Base-by-base conservation (phyloP, 164 flowering plant genomes). In the Stephania japonica region DNA sequence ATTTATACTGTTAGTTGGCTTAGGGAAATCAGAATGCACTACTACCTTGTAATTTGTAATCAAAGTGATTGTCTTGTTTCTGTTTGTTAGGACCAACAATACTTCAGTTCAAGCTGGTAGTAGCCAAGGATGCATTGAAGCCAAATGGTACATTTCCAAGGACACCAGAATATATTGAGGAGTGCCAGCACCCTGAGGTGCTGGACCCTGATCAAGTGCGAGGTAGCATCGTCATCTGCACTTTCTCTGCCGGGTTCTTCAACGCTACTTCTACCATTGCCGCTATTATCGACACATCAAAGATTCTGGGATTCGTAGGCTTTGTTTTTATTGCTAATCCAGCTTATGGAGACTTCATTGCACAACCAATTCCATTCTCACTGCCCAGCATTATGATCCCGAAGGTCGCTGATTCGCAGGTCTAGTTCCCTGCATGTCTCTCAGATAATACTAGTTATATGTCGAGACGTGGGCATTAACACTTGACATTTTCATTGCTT, bases 341-440 rank as follows among this genome's bases (percentile, higher is more conserved):
- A 11, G 42, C 27, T 2, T 88, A 85, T 66, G 97, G 99, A 6
- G 90, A 93, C 70, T 91, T 79, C 75, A 74, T 90, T 21, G 96
- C 93, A 1, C 87, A 87, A 21, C 96, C 98, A 0, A 75, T 92
- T 72, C 96, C 96, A 12, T 91, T 90, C 44, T 62, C 85, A 5
- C 76, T 88, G 75, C 86, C 98, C 5, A 98, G 92, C 3, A 85
- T 93, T 69, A 74, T 93, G 90, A 85, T 95, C 75, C 97, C 98
- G 8, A 86, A 64, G 71, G 83, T 86, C 38, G 75, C 86, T 8
- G 86, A 87, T 77, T 76, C 88, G 24, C 83, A 87, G 90, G 98
- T 89, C 18, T 7, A 67, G 69, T 19, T 47, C 11, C 18, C 68
- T 47, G 2, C 18, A 32, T 4, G 38, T 32, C 38, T 32, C 38